phyloP scores from a whole-genome alignment of 192 early-diverging fungal genomes.

The Tieghemiomyces parasiticus region DNA sequence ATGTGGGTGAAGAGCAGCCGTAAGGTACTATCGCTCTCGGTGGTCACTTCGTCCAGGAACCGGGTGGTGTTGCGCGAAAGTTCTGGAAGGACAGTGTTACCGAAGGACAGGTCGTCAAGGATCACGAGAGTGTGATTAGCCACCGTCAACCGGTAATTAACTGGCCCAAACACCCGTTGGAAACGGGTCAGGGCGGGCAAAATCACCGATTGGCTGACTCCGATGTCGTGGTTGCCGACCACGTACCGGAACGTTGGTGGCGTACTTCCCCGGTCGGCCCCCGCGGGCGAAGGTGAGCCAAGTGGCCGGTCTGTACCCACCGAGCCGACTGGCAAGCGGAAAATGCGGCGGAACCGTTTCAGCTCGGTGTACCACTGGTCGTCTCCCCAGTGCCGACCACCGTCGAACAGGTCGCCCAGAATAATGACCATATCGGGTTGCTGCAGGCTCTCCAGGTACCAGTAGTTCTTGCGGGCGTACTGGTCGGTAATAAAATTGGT shows the following conservation, averaged over 20 bases:
- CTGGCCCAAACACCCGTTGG: constrained; percentile 31
- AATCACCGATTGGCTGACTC: constrained; percentile 49
- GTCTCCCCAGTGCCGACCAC: constrained; percentile 44
- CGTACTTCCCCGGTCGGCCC: constrained; percentile 11
- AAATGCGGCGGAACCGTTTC: constrained; percentile 34
- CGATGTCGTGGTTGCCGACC: constrained; percentile 91
- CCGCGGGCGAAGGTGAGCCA: constrained; percentile 11
- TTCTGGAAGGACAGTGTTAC: constrained; percentile 14
- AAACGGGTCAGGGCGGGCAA: constrained; percentile 25
- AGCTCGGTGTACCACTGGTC: constrained; percentile 39
- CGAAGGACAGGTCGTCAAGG: constrained; percentile 63
- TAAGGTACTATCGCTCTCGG: constrained; percentile 16
- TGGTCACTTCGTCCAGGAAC: constrained; percentile 12
- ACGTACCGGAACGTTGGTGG: constrained; percentile 32
- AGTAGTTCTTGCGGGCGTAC: constrained; percentile 72
- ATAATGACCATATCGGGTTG: constrained; percentile 52
- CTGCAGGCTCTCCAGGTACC: constrained; percentile 31
- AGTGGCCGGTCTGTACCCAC: constrained; percentile 9
- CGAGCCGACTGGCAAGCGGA: constrained; percentile 18
- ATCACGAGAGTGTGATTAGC: constrained; percentile 51
- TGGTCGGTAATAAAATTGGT: constrained; percentile 73
- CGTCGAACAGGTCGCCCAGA: constrained; percentile 79
- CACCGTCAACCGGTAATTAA: constrained; percentile 32
- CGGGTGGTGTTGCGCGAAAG: constrained; percentile 9
- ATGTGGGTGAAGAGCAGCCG: constrained; percentile 76